phyloP scores from a whole-genome alignment of 1,139 yeast species.

The Schwanniomyces etchellsii region DNA sequence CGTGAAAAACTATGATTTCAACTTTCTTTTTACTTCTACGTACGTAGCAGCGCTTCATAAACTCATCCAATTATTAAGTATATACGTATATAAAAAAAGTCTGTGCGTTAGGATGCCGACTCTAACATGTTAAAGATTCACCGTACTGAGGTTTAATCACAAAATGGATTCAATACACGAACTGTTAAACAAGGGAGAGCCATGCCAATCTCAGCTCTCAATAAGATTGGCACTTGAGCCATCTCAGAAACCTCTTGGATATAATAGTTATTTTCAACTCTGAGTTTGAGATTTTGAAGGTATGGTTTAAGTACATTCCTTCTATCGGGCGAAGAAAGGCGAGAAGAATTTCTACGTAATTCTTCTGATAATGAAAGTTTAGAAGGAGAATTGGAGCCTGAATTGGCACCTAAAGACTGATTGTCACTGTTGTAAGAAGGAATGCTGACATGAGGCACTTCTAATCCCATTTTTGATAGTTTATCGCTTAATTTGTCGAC shows the following conservation, averaged over 20 bases:
- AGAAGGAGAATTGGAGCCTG: slow-evolving; percentile 23
- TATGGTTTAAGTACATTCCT: slow-evolving; percentile 48
- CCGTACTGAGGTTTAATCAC: background rate
- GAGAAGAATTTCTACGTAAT: slow-evolving; percentile 20
- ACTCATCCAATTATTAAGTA: no score
- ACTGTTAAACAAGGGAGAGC: slow-evolving; percentile 93
- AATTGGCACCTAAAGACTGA: slow-evolving; percentile 7
- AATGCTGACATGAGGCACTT: slow-evolving; percentile 44
- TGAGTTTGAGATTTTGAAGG: slow-evolving; percentile 48
- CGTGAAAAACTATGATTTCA: no score
- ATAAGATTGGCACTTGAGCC: slow-evolving; percentile 72
- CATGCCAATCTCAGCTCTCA: slow-evolving; percentile 93
- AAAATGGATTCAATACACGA: slow-evolving; percentile 86
- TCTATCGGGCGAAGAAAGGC: slow-evolving; percentile 12
- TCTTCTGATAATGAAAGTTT: slow-evolving; percentile 20
- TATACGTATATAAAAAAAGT: no score
- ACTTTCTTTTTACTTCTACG: no score
- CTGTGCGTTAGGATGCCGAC: no score
- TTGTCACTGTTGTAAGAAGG: slow-evolving; percentile 21
- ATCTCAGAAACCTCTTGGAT: slow-evolving; percentile 82
- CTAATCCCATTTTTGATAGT: slow-evolving; percentile 44
- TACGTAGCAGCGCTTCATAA: no score
- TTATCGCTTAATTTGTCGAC: slow-evolving; percentile 41
- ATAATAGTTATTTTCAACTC: slow-evolving; percentile 54
- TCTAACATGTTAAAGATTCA: no score